A percentile compares a stretch with the other conserved stretches of the same genome.
Conservation (phyloP, 2,329 filamentous ascomycete species). For the Sarocladium brachiariae region DNA sequence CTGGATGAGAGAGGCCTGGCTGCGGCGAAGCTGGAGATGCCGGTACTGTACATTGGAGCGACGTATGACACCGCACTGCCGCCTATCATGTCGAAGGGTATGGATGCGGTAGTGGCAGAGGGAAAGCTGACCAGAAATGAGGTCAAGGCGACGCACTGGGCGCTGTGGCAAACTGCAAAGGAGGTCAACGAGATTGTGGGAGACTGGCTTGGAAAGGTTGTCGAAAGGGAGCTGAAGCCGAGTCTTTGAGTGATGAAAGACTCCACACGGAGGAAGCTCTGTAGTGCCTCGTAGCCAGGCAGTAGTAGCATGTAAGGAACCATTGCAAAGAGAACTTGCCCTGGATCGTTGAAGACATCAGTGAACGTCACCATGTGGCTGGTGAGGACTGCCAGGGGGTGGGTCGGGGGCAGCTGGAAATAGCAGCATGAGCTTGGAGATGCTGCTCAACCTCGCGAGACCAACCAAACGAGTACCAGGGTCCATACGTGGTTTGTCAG, state of each 20-base stretch:
- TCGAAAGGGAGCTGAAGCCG: conserved; percentile 9
- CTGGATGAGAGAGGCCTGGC: conserved; percentile 46
- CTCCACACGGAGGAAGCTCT: too few species aligned
- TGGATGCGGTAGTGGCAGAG: conserved; percentile 61
- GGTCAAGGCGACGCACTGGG: conserved; percentile 75
- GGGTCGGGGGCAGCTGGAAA: not conserved
- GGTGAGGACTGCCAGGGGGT: not conserved
- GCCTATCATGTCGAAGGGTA: conserved; percentile 61
- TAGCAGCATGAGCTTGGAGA: not conserved
- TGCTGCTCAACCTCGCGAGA: too few species aligned
- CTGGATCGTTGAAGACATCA: too few species aligned
- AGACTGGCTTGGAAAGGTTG: conserved; percentile 52
- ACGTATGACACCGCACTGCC: conserved; percentile 65
- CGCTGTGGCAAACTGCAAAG: conserved; percentile 63
- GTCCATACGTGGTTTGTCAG: not conserved
- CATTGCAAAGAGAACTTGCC: not conserved
- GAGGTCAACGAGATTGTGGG: conserved; percentile 64
- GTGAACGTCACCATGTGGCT: conserved; percentile 4
- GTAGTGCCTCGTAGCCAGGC: too few species aligned
- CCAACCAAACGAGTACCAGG: too few species aligned
- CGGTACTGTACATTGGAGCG: conserved; percentile 70
- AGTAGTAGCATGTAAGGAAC: too few species aligned
- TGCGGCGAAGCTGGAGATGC: conserved; percentile 45
- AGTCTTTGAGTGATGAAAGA: conserved; percentile 7
- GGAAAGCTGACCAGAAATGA: conserved; percentile 50